A percentile compares a stretch with the other conserved stretches of the same genome.
phyloP scores from a whole-genome alignment of 768 basidiomycete species.

The Mycena pura region DNA sequence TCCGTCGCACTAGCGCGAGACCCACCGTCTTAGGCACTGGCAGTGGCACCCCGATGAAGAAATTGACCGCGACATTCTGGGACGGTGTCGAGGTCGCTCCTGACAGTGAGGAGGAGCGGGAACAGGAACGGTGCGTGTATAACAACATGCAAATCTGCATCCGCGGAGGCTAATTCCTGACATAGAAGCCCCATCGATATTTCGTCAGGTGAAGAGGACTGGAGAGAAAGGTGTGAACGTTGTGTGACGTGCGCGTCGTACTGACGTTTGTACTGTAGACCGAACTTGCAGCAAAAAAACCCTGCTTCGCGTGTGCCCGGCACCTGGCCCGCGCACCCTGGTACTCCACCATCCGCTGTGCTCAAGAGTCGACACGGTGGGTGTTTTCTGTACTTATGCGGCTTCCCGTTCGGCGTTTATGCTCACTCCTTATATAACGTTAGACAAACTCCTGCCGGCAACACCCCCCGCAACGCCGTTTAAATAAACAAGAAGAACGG shows the following conservation, averaged over 20 bases:
- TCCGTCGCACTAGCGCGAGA: no score
- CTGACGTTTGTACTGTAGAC: not conserved
- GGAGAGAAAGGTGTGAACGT: not conserved
- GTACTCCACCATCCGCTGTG: not conserved
- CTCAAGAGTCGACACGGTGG: not conserved
- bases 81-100: conserved; percentile 46
- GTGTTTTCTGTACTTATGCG: no score
- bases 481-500: no score
- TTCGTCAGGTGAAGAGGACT: conserved; percentile 55
- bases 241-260: not conserved
- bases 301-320: conserved; percentile 5
- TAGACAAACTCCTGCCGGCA: not conserved
- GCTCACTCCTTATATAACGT: not conserved
- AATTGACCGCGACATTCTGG: conserved; percentile 3
- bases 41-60: no score
- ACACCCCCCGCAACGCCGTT: no score
- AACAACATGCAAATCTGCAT: no score
- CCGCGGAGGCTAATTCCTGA: conserved; percentile 31
- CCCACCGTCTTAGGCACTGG: no score
- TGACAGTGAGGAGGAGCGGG: conserved; percentile 58
- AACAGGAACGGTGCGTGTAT: not conserved
- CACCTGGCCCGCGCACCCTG: not conserved
- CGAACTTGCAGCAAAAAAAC: not conserved
- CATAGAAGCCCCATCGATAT: conserved; percentile 66
- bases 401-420: no score